Base-by-base conservation (phyloP, 805 yeast species). In the Candida coleopterorum region DNA sequence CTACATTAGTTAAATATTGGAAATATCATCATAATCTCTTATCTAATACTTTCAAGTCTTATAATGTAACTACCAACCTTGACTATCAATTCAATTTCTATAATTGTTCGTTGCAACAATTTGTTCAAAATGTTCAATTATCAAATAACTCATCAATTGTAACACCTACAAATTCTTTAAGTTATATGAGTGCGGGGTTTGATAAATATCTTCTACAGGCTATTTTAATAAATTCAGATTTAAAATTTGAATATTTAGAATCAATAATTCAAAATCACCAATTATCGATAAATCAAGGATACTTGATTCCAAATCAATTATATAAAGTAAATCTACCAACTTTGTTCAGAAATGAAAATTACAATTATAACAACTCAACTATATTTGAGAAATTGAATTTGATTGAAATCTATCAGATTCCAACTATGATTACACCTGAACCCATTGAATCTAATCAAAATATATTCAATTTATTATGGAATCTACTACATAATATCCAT, bases 171-270 rank as follows among this genome's bases (percentile, higher is more conserved):
- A 56, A 56, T 44, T 48, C 56, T 9, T 41, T 50, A n/a, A 35
- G 48, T 12, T 53, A 44, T 33, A 55, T 56, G 62, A 54, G 56
- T 10, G 58, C 45, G 4, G 62, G 60, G n/a, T 55, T 49, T 32
- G 62, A 56, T 41, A 40, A 46, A 21, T 48, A 45, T 32, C 29
- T 55, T 12, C 36, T 47, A 4, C 41, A 50, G 35, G 40, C 44
- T 8, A 26, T 50, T 11, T 31, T 38, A 4, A 16, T 38, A 12
- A 40, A 42, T 3, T 37, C 46, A 11, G 18, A 17, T 17, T 27
- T 30, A 3, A 32, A 36, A 38, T 47, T 45, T 28, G 36, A 46
- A 14, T 5, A 11, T 2, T 37, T 49, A 16, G 53, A 49, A 30
- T 34, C 28, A 8, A 31, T 28, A 6, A 38, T 55, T 15, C 61